phyloP scores from a whole-genome alignment of 1,284 basidiomycete species.

The Ustilago sp. region DNA sequence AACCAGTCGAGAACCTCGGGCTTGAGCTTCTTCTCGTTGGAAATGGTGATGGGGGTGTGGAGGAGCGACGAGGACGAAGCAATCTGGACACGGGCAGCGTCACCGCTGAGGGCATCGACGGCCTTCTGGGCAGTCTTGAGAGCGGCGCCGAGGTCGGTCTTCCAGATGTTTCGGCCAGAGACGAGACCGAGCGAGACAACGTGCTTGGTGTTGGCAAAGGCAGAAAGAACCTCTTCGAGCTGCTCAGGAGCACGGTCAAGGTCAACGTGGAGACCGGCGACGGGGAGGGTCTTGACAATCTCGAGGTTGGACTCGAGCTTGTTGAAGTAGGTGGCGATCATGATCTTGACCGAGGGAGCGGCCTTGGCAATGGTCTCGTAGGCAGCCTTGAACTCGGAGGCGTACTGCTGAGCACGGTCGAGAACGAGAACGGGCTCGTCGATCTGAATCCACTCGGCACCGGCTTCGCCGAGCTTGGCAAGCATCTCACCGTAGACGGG shows the following conservation, averaged over 20 bases:
- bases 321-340: conserved; percentile 92
- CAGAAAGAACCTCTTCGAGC: conserved; percentile 84
- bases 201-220: conserved; percentile 75
- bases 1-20: conserved; percentile 96
- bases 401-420: conserved; percentile 83
- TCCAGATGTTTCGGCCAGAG: conserved; percentile 99
- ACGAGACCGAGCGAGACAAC: conserved; percentile 94
- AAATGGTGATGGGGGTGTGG: conserved; percentile 96
- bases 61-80: conserved; percentile 97
- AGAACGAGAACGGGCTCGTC: conserved; percentile 97
- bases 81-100: conserved; percentile 80
- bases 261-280: conserved; percentile 96
- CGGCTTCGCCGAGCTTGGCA: conserved; percentile 88
- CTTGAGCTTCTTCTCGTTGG: conserved; percentile 91
- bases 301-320: conserved; percentile 92
- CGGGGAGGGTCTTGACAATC: conserved; percentile 90
- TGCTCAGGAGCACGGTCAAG: conserved; percentile 88
- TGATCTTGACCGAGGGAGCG: conserved; percentile 82
- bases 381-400: conserved; percentile 83
- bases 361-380: conserved; percentile 86
- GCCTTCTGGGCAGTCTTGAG: conserved; percentile 88
- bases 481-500: conserved; percentile 94
- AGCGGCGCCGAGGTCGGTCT: conserved; percentile 89
- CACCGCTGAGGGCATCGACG: conserved; percentile 58
- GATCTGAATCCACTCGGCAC: conserved; percentile 93